Conservation (phyloP, 345 rosid genomes). For the Dovyalis caffra region DNA sequence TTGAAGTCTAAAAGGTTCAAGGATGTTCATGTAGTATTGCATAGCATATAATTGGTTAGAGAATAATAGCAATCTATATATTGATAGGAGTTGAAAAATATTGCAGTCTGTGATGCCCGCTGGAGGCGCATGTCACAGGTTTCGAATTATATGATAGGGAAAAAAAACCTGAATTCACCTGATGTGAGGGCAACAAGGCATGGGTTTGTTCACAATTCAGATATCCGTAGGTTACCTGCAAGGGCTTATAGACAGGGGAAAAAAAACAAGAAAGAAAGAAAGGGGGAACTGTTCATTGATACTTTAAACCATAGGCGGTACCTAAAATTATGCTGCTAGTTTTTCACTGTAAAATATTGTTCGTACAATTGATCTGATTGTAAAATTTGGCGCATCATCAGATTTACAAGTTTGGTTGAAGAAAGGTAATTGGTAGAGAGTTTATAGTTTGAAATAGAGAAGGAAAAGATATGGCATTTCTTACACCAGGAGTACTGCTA, state of each 20-base stretch:
- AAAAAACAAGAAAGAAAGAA: too few relatives aligned
- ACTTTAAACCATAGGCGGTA: background rate
- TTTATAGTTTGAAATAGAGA: background rate
- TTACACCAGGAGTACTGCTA: slow-evolving; percentile 68
- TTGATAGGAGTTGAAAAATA: background rate
- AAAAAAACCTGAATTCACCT: background rate
- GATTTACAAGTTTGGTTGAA: background rate
- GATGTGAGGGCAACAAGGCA: background rate
- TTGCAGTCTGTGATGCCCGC: background rate
- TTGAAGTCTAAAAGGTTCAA: background rate
- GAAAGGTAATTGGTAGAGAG: background rate
- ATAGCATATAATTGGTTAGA: background rate
- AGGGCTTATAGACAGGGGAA: background rate
- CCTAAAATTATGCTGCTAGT: background rate
- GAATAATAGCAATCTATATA: background rate
- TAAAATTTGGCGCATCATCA: background rate
- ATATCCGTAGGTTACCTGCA: background rate
- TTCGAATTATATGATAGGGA: too few relatives aligned
- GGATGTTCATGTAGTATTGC: background rate
- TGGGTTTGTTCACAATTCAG: background rate
- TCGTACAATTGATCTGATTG: background rate
- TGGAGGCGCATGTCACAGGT: background rate
- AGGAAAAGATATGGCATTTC: slow-evolving; percentile 60
- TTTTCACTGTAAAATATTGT: background rate
- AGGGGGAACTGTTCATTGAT: background rate